These are phyloP conservation scores for Diplodia seriata DNA, from an alignment of 2,329 filamentous ascomycete species.

Conservation along the genomic window DNA sequence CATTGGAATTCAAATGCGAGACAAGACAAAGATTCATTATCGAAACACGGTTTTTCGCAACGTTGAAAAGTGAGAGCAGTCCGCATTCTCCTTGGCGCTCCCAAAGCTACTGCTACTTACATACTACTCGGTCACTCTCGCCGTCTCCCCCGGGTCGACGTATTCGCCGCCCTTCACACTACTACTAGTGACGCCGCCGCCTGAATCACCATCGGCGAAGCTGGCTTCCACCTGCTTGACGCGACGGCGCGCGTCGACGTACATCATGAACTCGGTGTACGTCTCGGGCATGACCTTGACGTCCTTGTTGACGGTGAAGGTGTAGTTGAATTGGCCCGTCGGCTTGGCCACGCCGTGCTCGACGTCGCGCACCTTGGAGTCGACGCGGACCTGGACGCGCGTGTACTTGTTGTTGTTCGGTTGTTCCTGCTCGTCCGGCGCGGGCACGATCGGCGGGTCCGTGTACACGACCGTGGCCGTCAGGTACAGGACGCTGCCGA, in stretches of 20 bases:
- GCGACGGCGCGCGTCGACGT: slow-evolving; percentile 65
- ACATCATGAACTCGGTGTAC: slow-evolving; percentile 71
- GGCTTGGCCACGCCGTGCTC: slow-evolving; percentile 72
- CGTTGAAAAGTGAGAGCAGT: background rate
- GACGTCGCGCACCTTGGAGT: slow-evolving; percentile 74
- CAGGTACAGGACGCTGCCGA: slow-evolving; percentile 77
- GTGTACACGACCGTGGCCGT: slow-evolving; percentile 75
- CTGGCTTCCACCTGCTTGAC: slow-evolving; percentile 60
- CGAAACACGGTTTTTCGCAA: background rate
- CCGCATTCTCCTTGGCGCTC: background rate
- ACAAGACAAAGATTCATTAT: background rate
- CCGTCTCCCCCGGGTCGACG: slow-evolving; percentile 32
- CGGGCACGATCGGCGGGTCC: slow-evolving; percentile 62
- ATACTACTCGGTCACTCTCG: slow-evolving; percentile 45
- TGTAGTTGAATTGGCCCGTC: slow-evolving; percentile 79
- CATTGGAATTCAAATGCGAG: slow-evolving; percentile 3
- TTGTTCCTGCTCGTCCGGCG: slow-evolving; percentile 43
- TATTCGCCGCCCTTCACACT: slow-evolving; percentile 13
- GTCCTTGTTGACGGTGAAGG: slow-evolving; percentile 70
- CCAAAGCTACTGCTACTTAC: background rate
- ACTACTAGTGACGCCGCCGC: slow-evolving; percentile 31
- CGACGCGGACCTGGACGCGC: slow-evolving; percentile 72
- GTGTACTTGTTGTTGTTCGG: slow-evolving; percentile 53
- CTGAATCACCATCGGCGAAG: slow-evolving; percentile 27
- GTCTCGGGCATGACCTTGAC: slow-evolving; percentile 70